Conservation (phyloP, 768 basidiomycete genomes). For the Boletus speciosus region DNA sequence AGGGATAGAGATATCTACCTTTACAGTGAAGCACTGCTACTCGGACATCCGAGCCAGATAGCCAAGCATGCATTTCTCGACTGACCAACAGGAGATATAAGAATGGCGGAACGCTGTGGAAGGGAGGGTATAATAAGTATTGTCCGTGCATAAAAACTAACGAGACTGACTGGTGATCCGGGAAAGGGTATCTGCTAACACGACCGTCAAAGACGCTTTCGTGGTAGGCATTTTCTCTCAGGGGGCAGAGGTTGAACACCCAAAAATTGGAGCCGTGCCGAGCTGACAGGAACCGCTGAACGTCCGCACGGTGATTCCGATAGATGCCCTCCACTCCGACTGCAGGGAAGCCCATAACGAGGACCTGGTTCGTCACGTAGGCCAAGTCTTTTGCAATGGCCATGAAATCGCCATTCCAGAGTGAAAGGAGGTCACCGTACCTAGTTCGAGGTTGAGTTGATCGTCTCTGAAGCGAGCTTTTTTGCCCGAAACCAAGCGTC, state of each 20-base stretch:
- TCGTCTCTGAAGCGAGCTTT: constrained; percentile 76
- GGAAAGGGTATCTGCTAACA: constrained; percentile 84
- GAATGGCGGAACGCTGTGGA: constrained; percentile 67
- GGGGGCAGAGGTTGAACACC: constrained; percentile 87
- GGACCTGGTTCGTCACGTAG: constrained; percentile 70
- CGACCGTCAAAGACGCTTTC: constrained; percentile 63
- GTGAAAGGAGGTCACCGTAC: constrained; percentile 34
- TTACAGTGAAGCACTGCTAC: constrained; percentile 87
- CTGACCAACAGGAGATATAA: constrained; percentile 68
- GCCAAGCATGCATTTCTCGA: constrained; percentile 72
- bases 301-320: constrained; percentile 74
- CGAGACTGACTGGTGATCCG: constrained; percentile 84
- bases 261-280: constrained; percentile 76
- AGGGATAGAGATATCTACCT: constrained; percentile 40
- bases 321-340: constrained; percentile 75
- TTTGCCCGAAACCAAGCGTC: constrained; percentile 74
- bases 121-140: not conserved
- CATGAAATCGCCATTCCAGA: constrained; percentile 6
- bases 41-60: constrained; percentile 57
- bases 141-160: constrained; percentile 37
- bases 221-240: constrained; percentile 77
- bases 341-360: constrained; percentile 85
- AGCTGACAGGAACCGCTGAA: constrained; percentile 67
- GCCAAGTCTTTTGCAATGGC: constrained; percentile 44
- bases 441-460: constrained; percentile 65